A percentile compares a stretch with the other conserved stretches of the same genome.
Conservation (phyloP, 2,329 filamentous ascomycete species). For the Ascosphaera apis region DNA sequence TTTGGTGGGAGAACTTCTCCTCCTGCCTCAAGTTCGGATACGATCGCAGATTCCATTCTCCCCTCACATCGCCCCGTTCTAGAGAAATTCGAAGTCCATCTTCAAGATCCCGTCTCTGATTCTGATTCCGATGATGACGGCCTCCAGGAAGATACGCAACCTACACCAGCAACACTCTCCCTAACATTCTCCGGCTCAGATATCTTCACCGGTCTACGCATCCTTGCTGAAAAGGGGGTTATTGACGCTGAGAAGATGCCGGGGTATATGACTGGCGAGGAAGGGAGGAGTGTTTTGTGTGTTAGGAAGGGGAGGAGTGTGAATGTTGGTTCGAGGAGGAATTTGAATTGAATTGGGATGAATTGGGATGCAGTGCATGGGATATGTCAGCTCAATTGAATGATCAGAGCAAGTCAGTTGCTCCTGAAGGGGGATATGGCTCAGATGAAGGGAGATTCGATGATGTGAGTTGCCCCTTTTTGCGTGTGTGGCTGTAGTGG, state of each 20-base stretch:
- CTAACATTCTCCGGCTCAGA: constrained; percentile 53
- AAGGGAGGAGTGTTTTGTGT: constrained; percentile 50
- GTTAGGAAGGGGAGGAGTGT: constrained; percentile 35
- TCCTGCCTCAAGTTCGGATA: not conserved
- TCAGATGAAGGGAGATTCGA: no score
- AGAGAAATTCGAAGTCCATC: constrained; percentile 26
- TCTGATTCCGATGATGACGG: constrained; percentile 4
- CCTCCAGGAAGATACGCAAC: not conserved
- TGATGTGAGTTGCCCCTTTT: no score
- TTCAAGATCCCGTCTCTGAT: constrained; percentile 23
- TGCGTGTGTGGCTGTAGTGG: no score
- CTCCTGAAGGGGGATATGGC: no score
- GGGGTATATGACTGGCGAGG: constrained; percentile 77
- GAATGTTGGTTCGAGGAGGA: no score
- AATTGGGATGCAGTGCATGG: no score
- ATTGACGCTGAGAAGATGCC: constrained; percentile 61
- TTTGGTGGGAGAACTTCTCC: constrained; percentile 32
- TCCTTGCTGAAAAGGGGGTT: constrained; percentile 48
- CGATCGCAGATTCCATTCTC: constrained; percentile 6
- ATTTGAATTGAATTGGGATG: no score
- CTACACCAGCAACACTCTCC: constrained; percentile 10
- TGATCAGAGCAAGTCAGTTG: no score
- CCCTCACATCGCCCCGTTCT: constrained; percentile 8
- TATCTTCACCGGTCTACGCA: constrained; percentile 58
- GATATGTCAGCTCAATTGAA: no score